Conservation (phyloP, 331 rosid genomes). For the Spiraea crenata region DNA sequence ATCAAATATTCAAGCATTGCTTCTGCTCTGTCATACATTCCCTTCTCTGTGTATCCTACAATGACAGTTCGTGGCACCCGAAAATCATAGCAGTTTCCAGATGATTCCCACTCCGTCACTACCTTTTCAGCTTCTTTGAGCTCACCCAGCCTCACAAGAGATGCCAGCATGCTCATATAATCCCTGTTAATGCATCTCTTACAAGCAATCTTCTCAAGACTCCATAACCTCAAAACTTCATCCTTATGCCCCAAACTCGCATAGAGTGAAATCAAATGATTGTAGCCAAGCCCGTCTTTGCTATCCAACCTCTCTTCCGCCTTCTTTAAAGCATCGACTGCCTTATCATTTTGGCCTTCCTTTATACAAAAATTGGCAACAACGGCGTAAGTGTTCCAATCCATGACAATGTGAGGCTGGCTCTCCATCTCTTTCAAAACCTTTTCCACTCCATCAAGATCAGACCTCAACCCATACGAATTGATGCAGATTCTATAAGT, state of each 20-base stretch:
- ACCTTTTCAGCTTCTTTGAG: slow-evolving; percentile 66
- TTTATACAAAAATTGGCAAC: slow-evolving; percentile 65
- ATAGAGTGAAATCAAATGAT: slow-evolving; percentile 67
- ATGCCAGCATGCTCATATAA: slow-evolving; percentile 50
- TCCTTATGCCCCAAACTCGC: slow-evolving; percentile 52
- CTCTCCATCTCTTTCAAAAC: slow-evolving; percentile 68
- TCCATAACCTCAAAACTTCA: slow-evolving; percentile 77
- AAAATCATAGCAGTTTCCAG: slow-evolving; percentile 69
- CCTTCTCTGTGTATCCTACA: slow-evolving; percentile 46
- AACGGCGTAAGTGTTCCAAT: slow-evolving; percentile 80
- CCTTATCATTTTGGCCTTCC: slow-evolving; percentile 44
- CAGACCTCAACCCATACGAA: slow-evolving; percentile 57
- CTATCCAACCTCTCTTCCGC: slow-evolving; percentile 58
- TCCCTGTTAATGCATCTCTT: slow-evolving; percentile 73
- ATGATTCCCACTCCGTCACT: slow-evolving; percentile 70
- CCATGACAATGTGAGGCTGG: slow-evolving; percentile 59
- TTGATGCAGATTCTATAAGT: slow-evolving; percentile 84
- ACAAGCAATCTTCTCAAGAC: slow-evolving; percentile 54
- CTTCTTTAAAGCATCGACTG: slow-evolving; percentile 53
- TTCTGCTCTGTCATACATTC: slow-evolving; percentile 59
- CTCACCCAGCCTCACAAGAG: slow-evolving; percentile 66
- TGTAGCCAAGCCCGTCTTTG: slow-evolving; percentile 64
- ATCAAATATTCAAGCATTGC: slow-evolving; percentile 51
- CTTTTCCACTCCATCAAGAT: slow-evolving; percentile 54
- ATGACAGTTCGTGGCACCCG: slow-evolving; percentile 57